These are phyloP conservation scores for Naganishia liquefaciens DNA, from an alignment of 1,284 basidiomycete species.

Conservation along the genomic window DNA sequence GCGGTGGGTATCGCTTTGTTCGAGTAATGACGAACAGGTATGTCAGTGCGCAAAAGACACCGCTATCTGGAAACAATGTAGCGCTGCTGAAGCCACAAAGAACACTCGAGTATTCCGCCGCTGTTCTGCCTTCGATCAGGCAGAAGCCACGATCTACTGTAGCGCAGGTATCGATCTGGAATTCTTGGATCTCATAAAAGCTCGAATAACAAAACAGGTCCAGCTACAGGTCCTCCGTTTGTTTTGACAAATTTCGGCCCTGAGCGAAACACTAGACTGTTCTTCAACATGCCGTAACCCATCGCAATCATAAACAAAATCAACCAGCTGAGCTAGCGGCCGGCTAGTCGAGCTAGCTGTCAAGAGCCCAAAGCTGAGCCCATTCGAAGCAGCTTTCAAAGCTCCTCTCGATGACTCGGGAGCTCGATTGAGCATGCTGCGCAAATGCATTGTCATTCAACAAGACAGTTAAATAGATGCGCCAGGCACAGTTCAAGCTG, in stretches of 20 bases:
- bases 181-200: not conserved
- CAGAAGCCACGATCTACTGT: not conserved
- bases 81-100: too few relatives aligned
- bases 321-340: constrained; percentile 4
- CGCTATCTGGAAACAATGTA: not conserved
- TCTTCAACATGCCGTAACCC: constrained; percentile 13
- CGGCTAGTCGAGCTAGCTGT: not conserved
- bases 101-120: not conserved
- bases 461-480: too few relatives aligned
- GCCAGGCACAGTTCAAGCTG: too few relatives aligned
- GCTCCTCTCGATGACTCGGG: too few relatives aligned
- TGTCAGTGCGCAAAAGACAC: constrained; percentile 7
- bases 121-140: not conserved
- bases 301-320: not conserved
- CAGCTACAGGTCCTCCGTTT: too few relatives aligned
- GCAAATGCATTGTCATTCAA: too few relatives aligned
- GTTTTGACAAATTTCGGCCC: too few relatives aligned
- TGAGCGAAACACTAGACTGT: constrained; percentile 15
- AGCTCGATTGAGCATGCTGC: too few relatives aligned
- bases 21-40: constrained; percentile 15
- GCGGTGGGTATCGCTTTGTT: not conserved
- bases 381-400: too few relatives aligned
- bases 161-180: constrained; percentile 4
- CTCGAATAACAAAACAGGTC: not conserved
- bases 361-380: too few relatives aligned